A percentile compares a stretch with the other conserved stretches of the same genome.
phyloP scores from a whole-genome alignment of 2,329 filamentous ascomycete species.

The Diaporthe destruens region DNA sequence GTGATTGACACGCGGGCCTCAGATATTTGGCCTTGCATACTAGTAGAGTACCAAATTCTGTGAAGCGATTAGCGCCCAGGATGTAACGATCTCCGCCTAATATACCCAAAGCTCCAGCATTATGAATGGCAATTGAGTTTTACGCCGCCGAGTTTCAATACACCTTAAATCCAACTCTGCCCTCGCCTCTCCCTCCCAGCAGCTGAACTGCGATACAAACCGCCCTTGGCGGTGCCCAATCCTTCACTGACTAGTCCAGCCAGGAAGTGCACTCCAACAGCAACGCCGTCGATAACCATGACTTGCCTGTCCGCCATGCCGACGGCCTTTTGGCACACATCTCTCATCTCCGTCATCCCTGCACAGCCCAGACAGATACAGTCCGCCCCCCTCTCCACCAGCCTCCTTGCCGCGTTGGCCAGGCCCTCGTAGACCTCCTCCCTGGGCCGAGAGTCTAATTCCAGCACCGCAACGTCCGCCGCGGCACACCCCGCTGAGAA shows the following conservation, averaged over 20 bases:
- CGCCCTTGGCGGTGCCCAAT: slow-evolving; percentile 58
- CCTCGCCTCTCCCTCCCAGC: slow-evolving; percentile 50
- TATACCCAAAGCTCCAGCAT: not conserved
- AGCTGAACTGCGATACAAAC: slow-evolving; percentile 56
- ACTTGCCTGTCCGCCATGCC: slow-evolving; percentile 54
- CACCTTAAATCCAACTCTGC: slow-evolving; percentile 55
- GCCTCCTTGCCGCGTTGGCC: slow-evolving; percentile 52
- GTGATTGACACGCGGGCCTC: not conserved
- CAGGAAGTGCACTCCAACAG: slow-evolving; percentile 60
- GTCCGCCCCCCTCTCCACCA: slow-evolving; percentile 52
- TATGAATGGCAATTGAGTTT: slow-evolving; percentile 18
- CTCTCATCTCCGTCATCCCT: slow-evolving; percentile 60
- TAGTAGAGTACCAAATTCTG: not conserved
- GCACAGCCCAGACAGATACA: slow-evolving; percentile 60
- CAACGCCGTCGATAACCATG: slow-evolving; percentile 65
- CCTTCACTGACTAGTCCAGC: slow-evolving; percentile 59
- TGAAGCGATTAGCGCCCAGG: not conserved
- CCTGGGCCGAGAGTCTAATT: slow-evolving; percentile 55
- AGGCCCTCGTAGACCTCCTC: slow-evolving; percentile 55
- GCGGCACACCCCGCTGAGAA: slow-evolving; percentile 58
- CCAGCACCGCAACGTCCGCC: slow-evolving; percentile 56
- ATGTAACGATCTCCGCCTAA: slow-evolving; percentile 17
- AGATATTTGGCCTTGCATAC: slow-evolving; percentile 5
- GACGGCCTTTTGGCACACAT: slow-evolving; percentile 60
- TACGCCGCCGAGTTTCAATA: slow-evolving; percentile 11